phyloP scores from a whole-genome alignment of 2,329 filamentous ascomycete species.

The Botrytis squamosa region DNA sequence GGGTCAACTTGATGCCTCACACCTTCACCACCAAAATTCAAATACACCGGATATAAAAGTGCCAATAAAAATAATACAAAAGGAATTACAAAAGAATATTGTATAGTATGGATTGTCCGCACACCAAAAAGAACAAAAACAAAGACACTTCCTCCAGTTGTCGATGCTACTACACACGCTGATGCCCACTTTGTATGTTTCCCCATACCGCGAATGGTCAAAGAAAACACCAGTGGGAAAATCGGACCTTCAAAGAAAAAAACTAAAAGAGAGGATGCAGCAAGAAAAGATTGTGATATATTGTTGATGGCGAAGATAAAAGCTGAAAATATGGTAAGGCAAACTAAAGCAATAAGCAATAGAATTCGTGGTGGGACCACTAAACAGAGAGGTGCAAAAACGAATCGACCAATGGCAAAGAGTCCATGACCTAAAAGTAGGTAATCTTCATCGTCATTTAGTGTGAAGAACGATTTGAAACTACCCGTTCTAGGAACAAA shows the following conservation, averaged over 20 bases:
- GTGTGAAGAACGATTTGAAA: slow-evolving; percentile 42
- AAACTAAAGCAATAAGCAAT: slow-evolving; percentile 58
- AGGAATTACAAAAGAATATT: slow-evolving; percentile 34
- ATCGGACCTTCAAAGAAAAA: slow-evolving; percentile 81
- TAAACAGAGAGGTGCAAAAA: slow-evolving; percentile 60
- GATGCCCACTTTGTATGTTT: slow-evolving; percentile 77
- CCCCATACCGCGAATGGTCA: slow-evolving; percentile 77
- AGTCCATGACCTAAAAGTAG: slow-evolving; percentile 69
- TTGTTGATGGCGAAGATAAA: slow-evolving; percentile 48
- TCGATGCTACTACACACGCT: slow-evolving; percentile 62
- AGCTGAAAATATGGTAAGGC: slow-evolving; percentile 58
- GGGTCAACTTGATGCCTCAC: slow-evolving; percentile 35
- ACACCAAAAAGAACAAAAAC: slow-evolving; percentile 36
- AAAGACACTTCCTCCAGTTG: slow-evolving; percentile 33
- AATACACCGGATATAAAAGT: slow-evolving; percentile 34
- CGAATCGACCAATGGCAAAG: slow-evolving; percentile 73
- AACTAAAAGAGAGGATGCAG: slow-evolving; percentile 65
- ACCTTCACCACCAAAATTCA: slow-evolving; percentile 27
- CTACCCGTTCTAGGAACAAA: slow-evolving; percentile 42
- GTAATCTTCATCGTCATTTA: slow-evolving; percentile 59
- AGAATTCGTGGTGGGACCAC: slow-evolving; percentile 68
- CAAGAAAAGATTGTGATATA: slow-evolving; percentile 46
- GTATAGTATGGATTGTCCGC: slow-evolving; percentile 24
- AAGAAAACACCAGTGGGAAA: slow-evolving; percentile 78
- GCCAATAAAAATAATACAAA: slow-evolving; percentile 33